Evolutionary conservation across 2,329 filamentous ascomycete genomes (phyloP).

Genomic region (Aspergillus spinulosporus): DNA sequence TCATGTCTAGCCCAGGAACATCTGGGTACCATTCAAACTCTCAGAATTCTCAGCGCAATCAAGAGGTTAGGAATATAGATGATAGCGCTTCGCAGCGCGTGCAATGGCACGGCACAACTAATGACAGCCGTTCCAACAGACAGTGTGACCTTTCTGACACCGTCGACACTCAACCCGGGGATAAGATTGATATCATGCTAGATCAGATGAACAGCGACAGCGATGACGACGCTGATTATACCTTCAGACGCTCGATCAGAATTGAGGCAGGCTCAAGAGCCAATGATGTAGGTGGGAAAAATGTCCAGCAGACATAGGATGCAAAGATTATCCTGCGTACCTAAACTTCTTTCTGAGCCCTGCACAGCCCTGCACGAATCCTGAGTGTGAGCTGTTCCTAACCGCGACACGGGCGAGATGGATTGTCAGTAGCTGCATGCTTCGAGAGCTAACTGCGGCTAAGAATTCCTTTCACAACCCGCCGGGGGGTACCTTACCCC

Average conservation of each 20-base stretch:
- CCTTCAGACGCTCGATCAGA: slow-evolving; percentile 1
- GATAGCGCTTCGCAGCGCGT: slow-evolving; percentile 29
- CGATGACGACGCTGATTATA: slow-evolving; percentile 30
- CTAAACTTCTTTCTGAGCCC: too few species aligned
- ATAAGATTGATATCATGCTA: slow-evolving; percentile 44
- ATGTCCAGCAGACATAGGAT: neutral
- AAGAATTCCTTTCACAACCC: neutral
- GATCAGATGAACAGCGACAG: slow-evolving; percentile 45
- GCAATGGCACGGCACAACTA: slow-evolving; percentile 19
- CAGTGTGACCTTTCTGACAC: neutral
- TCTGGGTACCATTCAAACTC: slow-evolving; percentile 45
- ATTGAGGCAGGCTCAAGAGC: neutral
- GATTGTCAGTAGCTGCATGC: neutral
- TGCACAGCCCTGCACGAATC: too few species aligned
- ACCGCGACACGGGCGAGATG: too few species aligned
- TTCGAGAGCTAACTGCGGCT: neutral
- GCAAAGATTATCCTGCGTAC: neutral
- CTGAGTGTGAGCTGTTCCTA: too few species aligned
- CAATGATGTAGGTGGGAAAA: neutral
- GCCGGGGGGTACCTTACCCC: neutral
- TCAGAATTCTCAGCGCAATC: slow-evolving; percentile 32
- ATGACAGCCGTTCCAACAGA: slow-evolving; percentile 12
- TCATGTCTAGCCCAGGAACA: slow-evolving; percentile 53
- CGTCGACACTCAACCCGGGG: slow-evolving; percentile 38
- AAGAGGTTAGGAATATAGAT: slow-evolving; percentile 21